Conservation (phyloP, 371 early-diverging fungal genomes). For the Mucor indicus region DNA sequence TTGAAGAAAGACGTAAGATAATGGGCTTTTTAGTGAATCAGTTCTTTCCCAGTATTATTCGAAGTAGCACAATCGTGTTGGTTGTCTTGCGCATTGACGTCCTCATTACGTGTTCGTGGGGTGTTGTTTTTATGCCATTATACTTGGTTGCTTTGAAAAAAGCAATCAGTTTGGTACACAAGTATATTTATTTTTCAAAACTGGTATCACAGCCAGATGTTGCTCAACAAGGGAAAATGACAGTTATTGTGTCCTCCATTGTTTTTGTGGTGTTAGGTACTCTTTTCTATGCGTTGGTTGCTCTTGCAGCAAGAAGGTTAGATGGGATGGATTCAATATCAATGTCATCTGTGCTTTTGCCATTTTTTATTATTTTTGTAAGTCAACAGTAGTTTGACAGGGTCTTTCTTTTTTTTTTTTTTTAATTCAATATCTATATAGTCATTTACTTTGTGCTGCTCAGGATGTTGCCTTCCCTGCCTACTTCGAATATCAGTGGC, state of each 20-base stretch:
- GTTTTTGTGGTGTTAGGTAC: conserved; percentile 49
- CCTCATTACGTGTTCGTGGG: conserved; percentile 62
- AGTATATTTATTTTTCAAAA: conserved; percentile 42
- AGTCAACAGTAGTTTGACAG: too few species aligned
- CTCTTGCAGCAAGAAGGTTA: conserved; percentile 65
- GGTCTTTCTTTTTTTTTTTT: too few species aligned
- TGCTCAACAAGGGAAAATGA: conserved; percentile 52
- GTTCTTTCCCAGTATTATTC: conserved; percentile 58
- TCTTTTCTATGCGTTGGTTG: conserved; percentile 69
- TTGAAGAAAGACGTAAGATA: too few species aligned
- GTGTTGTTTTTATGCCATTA: conserved; percentile 74
- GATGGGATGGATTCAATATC: conserved; percentile 48
- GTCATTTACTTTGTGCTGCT: conserved; percentile 70
- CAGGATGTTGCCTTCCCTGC: conserved; percentile 77
- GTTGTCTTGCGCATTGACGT: conserved; percentile 62
- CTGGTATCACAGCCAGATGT: conserved; percentile 48
- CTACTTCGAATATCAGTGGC: conserved; percentile 32
- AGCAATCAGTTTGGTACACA: conserved; percentile 43
- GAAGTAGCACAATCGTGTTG: conserved; percentile 58
- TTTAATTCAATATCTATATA: too few species aligned
- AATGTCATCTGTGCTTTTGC: conserved; percentile 69
- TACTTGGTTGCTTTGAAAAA: conserved; percentile 68
- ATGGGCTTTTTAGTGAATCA: conserved; percentile 42
- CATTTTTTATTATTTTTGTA: conserved; percentile 75
- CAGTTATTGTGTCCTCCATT: conserved; percentile 47